phyloP scores from a whole-genome alignment of 2,329 filamentous ascomycete genomes.

The Torrubiellomyces zombiae region DNA sequence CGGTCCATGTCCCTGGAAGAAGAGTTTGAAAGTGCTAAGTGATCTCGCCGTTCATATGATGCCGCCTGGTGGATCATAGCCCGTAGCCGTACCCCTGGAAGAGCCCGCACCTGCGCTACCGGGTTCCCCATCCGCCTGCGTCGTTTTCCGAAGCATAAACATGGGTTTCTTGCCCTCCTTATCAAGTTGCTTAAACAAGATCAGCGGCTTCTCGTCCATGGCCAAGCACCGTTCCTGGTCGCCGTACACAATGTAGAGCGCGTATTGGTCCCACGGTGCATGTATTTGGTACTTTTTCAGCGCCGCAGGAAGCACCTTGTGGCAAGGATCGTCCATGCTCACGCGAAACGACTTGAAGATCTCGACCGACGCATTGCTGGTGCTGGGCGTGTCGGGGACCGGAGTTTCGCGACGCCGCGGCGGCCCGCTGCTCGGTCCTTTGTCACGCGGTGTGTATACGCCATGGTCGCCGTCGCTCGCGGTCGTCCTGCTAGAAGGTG shows the following conservation, averaged over 20 bases:
- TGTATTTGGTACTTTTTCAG: constrained; percentile 98
- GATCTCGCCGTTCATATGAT: constrained; percentile 29
- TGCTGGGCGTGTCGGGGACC: constrained; percentile 41
- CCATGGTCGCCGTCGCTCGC: constrained; percentile 33
- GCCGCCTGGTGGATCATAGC: constrained; percentile 42
- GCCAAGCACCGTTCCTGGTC: constrained; percentile 90
- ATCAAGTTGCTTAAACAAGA: constrained; percentile 92
- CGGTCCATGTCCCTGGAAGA: too few relatives aligned
- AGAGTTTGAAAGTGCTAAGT: too few relatives aligned
- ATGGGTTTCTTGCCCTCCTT: constrained; percentile 96
- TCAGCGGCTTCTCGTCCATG: constrained; percentile 82
- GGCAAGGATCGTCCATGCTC: constrained; percentile 93
- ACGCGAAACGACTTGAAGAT: constrained; percentile 99
- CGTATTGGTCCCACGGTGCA: constrained; percentile 93
- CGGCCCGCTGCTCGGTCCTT: constrained; percentile 14
- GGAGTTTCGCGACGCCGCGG: constrained; percentile 46
- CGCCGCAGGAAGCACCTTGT: constrained; percentile 89
- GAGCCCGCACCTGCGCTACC: constrained; percentile 35
- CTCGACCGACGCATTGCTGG: constrained; percentile 53
- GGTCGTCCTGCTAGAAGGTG: constrained; percentile 35
- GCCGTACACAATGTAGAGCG: constrained; percentile 96
- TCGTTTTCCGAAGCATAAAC: constrained; percentile 83
- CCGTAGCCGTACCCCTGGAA: constrained; percentile 25
- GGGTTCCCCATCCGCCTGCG: constrained; percentile 33
- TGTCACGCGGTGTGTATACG: constrained; percentile 14